Conservation (phyloP, 2,329 filamentous ascomycete genomes). For the Aspergillus quadrilineatus region DNA sequence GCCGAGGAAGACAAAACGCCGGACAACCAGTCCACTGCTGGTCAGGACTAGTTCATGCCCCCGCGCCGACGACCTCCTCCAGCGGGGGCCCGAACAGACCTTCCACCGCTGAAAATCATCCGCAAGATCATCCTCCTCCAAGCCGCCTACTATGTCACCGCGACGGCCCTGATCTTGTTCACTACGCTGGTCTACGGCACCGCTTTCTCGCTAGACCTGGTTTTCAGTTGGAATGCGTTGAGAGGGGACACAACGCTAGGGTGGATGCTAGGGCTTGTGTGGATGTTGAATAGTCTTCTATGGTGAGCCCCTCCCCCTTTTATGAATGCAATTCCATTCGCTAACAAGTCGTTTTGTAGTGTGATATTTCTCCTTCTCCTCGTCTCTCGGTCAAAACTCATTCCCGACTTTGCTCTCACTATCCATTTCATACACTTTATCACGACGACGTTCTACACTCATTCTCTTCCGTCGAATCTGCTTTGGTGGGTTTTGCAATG, state of each 20-base stretch:
- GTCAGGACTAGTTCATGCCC: conserved; percentile 35
- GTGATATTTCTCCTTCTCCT: conserved; percentile 79
- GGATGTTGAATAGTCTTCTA: conserved; percentile 64
- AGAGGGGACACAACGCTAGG: conserved; percentile 68
- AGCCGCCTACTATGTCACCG: conserved; percentile 62
- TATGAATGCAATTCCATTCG: not conserved
- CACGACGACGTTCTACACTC: conserved; percentile 74
- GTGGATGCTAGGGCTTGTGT: conserved; percentile 67
- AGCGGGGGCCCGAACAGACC: conserved; percentile 65
- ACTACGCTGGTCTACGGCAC: conserved; percentile 65
- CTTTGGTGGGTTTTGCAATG: conserved; percentile 82
- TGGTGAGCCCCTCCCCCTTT: conserved; percentile 50
- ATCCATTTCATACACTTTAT: conserved; percentile 81
- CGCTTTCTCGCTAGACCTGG: conserved; percentile 56
- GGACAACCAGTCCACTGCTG: not conserved
- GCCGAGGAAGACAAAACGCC: not conserved
- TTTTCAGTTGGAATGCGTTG: conserved; percentile 64
- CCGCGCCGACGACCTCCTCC: conserved; percentile 60
- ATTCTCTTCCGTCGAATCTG: conserved; percentile 69
- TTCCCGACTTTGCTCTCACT: conserved; percentile 90
- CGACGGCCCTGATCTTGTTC: conserved; percentile 64
- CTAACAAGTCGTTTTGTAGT: conserved; percentile 50
- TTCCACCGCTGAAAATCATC: conserved; percentile 66
- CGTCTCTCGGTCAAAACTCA: conserved; percentile 85
- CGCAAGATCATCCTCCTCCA: conserved; percentile 66